phyloP scores from a whole-genome alignment of 2,329 filamentous ascomycete species.

The Fusarium annulatum region DNA sequence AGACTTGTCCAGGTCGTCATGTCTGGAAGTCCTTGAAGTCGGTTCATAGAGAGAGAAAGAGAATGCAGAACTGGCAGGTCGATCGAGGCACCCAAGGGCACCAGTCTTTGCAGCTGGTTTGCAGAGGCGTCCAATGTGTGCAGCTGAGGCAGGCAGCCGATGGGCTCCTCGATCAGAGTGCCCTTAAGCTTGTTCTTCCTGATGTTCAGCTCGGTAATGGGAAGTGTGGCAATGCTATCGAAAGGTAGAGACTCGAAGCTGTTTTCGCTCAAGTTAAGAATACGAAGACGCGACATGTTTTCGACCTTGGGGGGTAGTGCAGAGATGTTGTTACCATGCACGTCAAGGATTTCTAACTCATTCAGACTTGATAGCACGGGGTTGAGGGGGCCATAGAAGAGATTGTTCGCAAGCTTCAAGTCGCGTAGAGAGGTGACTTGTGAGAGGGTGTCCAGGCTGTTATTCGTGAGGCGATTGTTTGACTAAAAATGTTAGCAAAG shows the following conservation, averaged over 20 bases:
- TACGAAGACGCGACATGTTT: constrained; percentile 75
- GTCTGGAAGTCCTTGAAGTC: constrained; percentile 77
- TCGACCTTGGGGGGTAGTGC: constrained; percentile 74
- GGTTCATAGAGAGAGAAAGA: constrained; percentile 83
- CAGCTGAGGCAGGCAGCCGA: constrained; percentile 70
- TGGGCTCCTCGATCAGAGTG: constrained; percentile 72
- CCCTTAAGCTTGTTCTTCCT: constrained; percentile 83
- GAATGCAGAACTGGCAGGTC: constrained; percentile 77
- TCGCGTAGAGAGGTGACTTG: constrained; percentile 80
- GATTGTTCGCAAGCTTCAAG: constrained; percentile 83
- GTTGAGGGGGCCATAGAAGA: constrained; percentile 75
- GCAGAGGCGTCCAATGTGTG: constrained; percentile 81
- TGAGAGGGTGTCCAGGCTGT: constrained; percentile 76
- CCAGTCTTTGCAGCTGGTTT: constrained; percentile 74
- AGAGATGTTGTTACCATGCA: constrained; percentile 83
- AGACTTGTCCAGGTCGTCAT: constrained; percentile 80
- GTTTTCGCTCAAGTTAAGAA: constrained; percentile 85
- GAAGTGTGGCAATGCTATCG: constrained; percentile 72
- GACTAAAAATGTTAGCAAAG: constrained; percentile 62
- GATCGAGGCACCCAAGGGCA: constrained; percentile 59
- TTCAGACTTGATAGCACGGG: constrained; percentile 70
- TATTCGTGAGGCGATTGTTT: constrained; percentile 81
- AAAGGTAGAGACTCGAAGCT: constrained; percentile 78
- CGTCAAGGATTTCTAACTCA: constrained; percentile 81
- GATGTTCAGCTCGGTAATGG: constrained; percentile 77